phyloP scores from a whole-genome alignment of 208 protist species.

The Herpetomonas samuelpessoai region DNA sequence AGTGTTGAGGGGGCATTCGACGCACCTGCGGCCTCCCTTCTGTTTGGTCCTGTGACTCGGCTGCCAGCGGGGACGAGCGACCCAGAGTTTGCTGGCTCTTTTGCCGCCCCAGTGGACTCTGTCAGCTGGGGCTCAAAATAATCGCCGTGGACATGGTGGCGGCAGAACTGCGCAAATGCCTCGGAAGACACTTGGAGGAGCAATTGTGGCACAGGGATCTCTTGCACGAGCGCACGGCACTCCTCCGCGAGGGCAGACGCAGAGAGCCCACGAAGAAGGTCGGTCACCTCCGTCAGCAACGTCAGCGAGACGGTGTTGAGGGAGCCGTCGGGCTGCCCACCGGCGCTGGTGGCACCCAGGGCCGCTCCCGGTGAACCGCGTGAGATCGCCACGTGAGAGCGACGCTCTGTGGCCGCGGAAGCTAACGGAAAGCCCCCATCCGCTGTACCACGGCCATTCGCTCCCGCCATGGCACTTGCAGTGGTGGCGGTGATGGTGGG shows the following conservation, averaged over 20 bases:
- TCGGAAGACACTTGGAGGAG: constrained; percentile 29
- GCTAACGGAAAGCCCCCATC: not conserved
- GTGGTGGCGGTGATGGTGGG: not conserved
- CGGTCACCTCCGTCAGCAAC: constrained; percentile 55
- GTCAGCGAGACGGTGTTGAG: constrained; percentile 41
- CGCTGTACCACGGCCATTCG: not conserved
- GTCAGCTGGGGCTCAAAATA: not conserved
- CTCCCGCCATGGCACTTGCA: not conserved
- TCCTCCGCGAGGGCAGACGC: constrained; percentile 50
- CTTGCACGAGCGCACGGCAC: constrained; percentile 46
- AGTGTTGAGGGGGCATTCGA: constrained; percentile 19
- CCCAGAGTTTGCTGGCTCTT: not conserved
- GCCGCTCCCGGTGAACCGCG: not conserved
- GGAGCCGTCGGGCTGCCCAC: constrained; percentile 12
- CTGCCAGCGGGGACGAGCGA: not conserved
- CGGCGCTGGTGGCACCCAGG: constrained; percentile 13
- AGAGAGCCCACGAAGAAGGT: constrained; percentile 50
- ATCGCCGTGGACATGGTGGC: constrained; percentile 6
- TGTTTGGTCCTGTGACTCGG: constrained; percentile 3
- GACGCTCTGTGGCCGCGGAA: too few relatives aligned
- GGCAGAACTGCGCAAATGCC: constrained; percentile 23
- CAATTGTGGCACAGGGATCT: constrained; percentile 60
- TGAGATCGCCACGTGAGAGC: not conserved
- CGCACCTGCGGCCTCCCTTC: too few relatives aligned
- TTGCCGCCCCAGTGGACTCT: too few relatives aligned